phyloP scores from a whole-genome alignment of 768 basidiomycete species.

The Cyclocybe aegerita region DNA sequence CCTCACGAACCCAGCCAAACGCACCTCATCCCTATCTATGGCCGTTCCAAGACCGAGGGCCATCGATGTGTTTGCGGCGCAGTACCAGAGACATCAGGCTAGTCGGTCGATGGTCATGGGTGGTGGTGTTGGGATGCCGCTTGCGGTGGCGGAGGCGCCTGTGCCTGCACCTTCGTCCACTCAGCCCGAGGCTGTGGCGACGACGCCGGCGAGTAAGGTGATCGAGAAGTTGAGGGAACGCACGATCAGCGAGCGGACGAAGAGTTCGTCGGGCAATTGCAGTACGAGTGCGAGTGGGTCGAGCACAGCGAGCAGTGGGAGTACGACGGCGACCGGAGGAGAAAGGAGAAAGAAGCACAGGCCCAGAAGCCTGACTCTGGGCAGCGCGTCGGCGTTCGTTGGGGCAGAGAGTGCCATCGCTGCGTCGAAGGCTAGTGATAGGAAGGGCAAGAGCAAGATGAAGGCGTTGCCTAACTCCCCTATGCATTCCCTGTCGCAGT shows the following conservation, averaged over 20 bases:
- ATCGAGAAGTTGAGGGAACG: background rate
- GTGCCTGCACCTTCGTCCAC: background rate
- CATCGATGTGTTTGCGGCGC: too few species aligned
- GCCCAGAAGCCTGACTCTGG: conserved; percentile 18
- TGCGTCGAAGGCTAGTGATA: conserved; percentile 5
- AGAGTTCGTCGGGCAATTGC: too few species aligned
- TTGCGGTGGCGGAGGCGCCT: conserved; percentile 11
- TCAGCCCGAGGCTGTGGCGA: too few species aligned
- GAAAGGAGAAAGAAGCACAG: conserved; percentile 7
- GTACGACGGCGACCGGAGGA: background rate
- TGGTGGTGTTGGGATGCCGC: background rate
- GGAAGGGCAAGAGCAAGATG: too few species aligned
- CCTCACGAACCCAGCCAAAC: background rate
- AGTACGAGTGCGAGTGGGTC: too few species aligned
- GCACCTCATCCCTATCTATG: background rate
- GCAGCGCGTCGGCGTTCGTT: conserved; percentile 6
- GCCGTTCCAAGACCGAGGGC: too few species aligned
- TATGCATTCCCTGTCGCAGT: too few species aligned
- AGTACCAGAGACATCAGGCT: background rate
- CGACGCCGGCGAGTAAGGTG: too few species aligned
- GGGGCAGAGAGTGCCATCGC: conserved; percentile 8
- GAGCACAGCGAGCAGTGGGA: background rate
- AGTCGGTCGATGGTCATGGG: background rate
- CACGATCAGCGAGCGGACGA: background rate
- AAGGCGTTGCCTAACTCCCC: too few species aligned